Base-by-base conservation (phyloP, 2,329 filamentous ascomycete genomes). In the Diatrype stigma region DNA sequence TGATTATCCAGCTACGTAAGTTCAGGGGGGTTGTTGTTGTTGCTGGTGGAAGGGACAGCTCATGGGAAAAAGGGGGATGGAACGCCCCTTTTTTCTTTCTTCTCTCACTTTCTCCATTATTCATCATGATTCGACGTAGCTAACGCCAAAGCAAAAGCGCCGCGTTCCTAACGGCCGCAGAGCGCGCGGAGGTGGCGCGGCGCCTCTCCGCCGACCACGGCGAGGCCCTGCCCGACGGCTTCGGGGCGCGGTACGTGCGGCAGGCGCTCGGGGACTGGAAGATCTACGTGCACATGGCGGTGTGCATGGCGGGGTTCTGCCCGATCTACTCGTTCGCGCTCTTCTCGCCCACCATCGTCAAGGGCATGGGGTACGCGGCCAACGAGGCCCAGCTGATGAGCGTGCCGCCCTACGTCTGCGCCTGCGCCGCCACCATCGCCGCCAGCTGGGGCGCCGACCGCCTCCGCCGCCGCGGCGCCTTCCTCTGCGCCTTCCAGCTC, bases 221-320 rank as follows among this genome's bases (percentile, higher is more conserved):
- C 19, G 66, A 68, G n/a, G n/a, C n/a, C 19, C 66, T 77, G 8
- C 81, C 81, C 22, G 78, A 86, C 54, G 78, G 78, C 12, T 77
- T 86, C 55, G 72, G 84, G 32, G 66, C 79, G 52, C 76, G 77
- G 57, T 85, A 76, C 45, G 65, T 79, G 47, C 70, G 67, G 60
- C 70, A 81, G 45, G 84, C 85, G 16, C 60, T 44, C 21, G 21
- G 21, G 40, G 40, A 44, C 40, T 44, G 40, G 40, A 44, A 44
- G 40, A 44, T 44, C 16, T 44, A 44, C 40, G 14, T 44, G n/a
- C 40, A 44, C 22, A 44, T 44, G 40, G 12, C 26, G 21, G 26
- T 44, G 10, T 44, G 40, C 87, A 48, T 73, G 79, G 74, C 80
- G 80, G 40, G 21, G 7, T 44, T 44, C 22, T 44, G 40, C 22